Evolutionary conservation across 1,284 basidiomycete genomes (phyloP).

Genomic region (Malassezia japonica): DNA sequence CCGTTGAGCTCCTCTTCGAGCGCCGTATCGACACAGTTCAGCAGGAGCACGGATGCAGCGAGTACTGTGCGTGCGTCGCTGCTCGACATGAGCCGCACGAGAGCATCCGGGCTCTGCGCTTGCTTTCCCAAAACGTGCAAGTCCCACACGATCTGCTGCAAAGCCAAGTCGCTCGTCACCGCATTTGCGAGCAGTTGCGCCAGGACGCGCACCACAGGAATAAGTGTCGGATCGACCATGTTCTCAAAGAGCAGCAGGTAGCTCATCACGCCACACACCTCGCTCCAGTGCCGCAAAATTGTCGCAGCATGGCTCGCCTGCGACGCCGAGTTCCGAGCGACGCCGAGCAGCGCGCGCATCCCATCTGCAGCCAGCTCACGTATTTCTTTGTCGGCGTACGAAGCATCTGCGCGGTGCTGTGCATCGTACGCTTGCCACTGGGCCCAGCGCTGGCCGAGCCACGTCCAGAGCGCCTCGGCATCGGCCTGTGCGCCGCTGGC

Average conservation of each 20-base stretch:
- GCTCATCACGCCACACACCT: neutral
- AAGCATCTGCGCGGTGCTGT: neutral
- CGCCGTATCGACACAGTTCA: constrained; percentile 1
- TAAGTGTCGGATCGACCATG: constrained; percentile 13
- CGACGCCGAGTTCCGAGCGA: constrained; percentile 8
- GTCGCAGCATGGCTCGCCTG: neutral
- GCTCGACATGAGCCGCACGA: constrained; percentile 13
- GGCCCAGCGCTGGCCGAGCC: neutral
- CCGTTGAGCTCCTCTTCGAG: neutral
- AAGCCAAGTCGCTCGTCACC: neutral
- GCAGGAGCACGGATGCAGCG: constrained; percentile 9
- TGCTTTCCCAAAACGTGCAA: neutral
- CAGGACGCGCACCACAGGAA: constrained; percentile 8
- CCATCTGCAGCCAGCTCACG: neutral
- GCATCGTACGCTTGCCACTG: constrained; percentile 4
- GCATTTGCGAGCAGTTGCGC: constrained; percentile 12
- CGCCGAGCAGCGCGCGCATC: neutral
- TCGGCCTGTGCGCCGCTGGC: neutral
- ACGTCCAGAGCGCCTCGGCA: neutral
- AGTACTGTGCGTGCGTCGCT: constrained; percentile 8
- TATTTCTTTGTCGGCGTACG: no score
- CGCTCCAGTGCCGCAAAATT: neutral
- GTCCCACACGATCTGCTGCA: neutral
- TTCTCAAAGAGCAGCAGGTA: constrained; percentile 10
- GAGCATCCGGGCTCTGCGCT: neutral